Conservation (phyloP, 495 filamentous ascomycete genomes). For the Acidiella bohemica region DNA sequence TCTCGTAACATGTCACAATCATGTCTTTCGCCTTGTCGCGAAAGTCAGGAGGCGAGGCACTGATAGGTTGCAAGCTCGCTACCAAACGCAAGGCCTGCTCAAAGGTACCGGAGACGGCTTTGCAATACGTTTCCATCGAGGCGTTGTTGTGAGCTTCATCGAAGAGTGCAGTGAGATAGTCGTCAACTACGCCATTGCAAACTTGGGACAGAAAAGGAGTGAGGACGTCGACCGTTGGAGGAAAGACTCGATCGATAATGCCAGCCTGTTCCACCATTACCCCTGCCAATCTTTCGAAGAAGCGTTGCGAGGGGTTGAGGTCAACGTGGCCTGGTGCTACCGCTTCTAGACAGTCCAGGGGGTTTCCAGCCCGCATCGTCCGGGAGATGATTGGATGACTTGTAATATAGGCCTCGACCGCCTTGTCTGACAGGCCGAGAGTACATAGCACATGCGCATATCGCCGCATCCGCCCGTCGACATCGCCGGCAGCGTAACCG, state of each 20-base stretch:
- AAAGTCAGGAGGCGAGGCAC: constrained; percentile 43
- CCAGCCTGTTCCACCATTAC: constrained; percentile 75
- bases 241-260: constrained; percentile 77
- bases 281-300: constrained; percentile 58
- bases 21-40: constrained; percentile 43
- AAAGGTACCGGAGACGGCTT: constrained; percentile 74
- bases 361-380: constrained; percentile 56
- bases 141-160: constrained; percentile 68
- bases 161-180: constrained; percentile 75
- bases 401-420: constrained; percentile 71
- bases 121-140: constrained; percentile 66
- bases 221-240: constrained; percentile 56
- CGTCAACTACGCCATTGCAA: constrained; percentile 68
- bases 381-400: constrained; percentile 71
- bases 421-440: constrained; percentile 69
- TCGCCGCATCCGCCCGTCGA: constrained; percentile 73
- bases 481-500: constrained; percentile 78
- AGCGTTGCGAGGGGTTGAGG: constrained; percentile 62
- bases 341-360: constrained; percentile 66
- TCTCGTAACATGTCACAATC: constrained; percentile 65
- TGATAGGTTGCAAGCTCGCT: constrained; percentile 50
- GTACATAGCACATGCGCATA: constrained; percentile 75
- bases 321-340: constrained; percentile 44
- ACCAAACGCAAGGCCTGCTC: constrained; percentile 69
- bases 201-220: constrained; percentile 68